Evolutionary conservation across 2,329 filamentous ascomycete genomes (phyloP).

Genomic region (Paracoccidioides brasiliensis): DNA sequence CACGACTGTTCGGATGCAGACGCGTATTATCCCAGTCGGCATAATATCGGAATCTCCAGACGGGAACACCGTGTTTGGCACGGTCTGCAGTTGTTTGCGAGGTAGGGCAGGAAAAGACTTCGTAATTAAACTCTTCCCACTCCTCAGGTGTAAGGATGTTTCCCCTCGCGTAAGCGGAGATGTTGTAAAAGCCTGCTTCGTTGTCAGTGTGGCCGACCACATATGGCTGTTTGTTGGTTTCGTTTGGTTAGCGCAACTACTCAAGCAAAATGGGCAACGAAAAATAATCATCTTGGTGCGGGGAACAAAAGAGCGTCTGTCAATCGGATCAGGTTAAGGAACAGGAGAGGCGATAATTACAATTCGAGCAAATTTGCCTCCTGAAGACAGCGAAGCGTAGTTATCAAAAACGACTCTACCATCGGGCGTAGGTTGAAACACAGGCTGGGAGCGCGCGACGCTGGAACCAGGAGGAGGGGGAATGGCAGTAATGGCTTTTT

Average conservation of each 20-base stretch:
- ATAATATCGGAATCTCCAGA: constrained; percentile 38
- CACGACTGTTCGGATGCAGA: constrained; percentile 34
- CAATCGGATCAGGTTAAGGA: too few species aligned
- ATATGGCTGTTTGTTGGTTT: constrained; percentile 20
- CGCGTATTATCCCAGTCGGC: constrained; percentile 39
- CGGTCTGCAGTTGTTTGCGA: constrained; percentile 28
- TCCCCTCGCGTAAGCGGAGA: constrained; percentile 30
- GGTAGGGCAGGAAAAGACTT: constrained; percentile 37
- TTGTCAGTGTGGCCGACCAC: constrained; percentile 33
- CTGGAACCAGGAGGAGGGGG: constrained; percentile 19
- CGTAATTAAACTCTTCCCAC: constrained; percentile 29
- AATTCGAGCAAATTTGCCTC: constrained; percentile 28
- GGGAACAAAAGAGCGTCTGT: too few species aligned
- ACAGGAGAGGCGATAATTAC: constrained; percentile 9
- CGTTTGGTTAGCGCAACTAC: background rate
- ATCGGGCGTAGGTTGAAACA: constrained; percentile 34
- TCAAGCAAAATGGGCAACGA: too few species aligned
- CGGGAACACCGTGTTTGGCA: constrained; percentile 21
- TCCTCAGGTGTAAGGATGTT: constrained; percentile 27
- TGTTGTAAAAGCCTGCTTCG: constrained; percentile 37
- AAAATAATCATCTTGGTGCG: too few species aligned
- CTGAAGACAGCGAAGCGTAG: constrained; percentile 23
- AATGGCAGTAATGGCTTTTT: constrained; percentile 26
- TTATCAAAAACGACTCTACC: constrained; percentile 30
- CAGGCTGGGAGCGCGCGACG: constrained; percentile 16